Conservation (phyloP, 345 rosid species). For the Psidium friedrichsthalianum region DNA sequence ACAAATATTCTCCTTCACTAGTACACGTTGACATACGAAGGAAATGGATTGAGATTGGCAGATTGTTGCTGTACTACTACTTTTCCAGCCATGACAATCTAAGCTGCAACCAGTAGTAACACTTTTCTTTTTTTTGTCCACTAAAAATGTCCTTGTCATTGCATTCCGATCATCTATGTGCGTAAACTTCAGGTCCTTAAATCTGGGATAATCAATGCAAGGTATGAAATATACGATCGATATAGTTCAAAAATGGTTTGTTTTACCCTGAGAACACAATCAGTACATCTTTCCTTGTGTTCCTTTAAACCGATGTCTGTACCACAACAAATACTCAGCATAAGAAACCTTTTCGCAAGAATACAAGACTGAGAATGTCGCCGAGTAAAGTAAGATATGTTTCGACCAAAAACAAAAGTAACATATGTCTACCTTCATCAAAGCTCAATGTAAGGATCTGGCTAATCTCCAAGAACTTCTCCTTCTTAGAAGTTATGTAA, state of each 20-base stretch:
- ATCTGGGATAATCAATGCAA: conserved; percentile 1
- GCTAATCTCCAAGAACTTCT: conserved; percentile 2
- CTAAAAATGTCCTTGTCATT: conserved; percentile 3
- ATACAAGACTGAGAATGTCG: too few relatives aligned
- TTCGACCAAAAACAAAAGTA: too few relatives aligned
- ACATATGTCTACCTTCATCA: too few relatives aligned
- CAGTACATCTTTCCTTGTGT: conserved; percentile 1
- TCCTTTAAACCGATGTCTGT: conserved; percentile 1
- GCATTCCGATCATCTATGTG: conserved; percentile 1
- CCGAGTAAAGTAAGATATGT: too few relatives aligned
- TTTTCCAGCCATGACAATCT: too few relatives aligned
- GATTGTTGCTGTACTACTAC: too few relatives aligned
- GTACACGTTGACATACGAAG: background rate
- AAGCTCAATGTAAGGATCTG: conserved; percentile 5
- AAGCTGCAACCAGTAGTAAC: background rate
- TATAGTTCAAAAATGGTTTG: background rate
- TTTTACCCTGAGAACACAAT: conserved; percentile 5
- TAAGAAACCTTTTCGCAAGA: background rate
- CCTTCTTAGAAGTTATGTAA: conserved; percentile 6
- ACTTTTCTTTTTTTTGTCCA: conserved; percentile 8
- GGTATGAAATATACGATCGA: background rate
- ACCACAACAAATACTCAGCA: background rate
- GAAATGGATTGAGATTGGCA: too few relatives aligned
- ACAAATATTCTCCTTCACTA: background rate
- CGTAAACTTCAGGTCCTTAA: conserved; percentile 4